Conservation (phyloP, 352 stramenopile genomes). For the Phytophthora quininea region DNA sequence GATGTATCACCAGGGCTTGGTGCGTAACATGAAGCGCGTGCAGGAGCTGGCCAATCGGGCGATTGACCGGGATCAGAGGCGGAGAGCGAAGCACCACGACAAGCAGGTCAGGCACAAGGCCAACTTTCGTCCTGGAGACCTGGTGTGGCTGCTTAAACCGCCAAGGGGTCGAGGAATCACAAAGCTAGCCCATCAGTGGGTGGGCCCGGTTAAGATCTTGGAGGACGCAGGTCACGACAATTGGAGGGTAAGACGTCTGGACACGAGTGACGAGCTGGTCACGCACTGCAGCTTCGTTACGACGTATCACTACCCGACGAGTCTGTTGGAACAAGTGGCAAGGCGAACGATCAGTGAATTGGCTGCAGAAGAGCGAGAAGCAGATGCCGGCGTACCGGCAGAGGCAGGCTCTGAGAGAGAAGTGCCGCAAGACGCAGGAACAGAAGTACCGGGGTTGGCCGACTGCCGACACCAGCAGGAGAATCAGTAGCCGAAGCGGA, state of each 20-base stretch:
- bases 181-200: conserved; percentile 10
- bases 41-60: background rate
- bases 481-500: too few species aligned
- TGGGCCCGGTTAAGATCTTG: background rate
- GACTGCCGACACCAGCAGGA: too few species aligned
- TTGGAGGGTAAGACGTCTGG: background rate
- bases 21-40: background rate
- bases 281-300: conserved; percentile 3
- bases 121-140: background rate
- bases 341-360: too few species aligned
- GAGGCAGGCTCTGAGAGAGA: too few species aligned
- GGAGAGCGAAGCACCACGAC: conserved; percentile 7
- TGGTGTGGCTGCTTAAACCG: conserved; percentile 4
- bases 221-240: conserved; percentile 9
- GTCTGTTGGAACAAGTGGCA: too few species aligned
- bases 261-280: background rate
- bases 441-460: too few species aligned
- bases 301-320: background rate
- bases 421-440: too few species aligned
- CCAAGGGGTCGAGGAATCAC: background rate
- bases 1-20: conserved; percentile 1
- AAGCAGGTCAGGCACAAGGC: background rate
- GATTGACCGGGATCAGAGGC: background rate
- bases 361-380: too few species aligned
- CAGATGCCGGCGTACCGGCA: too few species aligned